phyloP scores from a whole-genome alignment of 176 grass and related monocot species.

The Leersia perrieri region DNA sequence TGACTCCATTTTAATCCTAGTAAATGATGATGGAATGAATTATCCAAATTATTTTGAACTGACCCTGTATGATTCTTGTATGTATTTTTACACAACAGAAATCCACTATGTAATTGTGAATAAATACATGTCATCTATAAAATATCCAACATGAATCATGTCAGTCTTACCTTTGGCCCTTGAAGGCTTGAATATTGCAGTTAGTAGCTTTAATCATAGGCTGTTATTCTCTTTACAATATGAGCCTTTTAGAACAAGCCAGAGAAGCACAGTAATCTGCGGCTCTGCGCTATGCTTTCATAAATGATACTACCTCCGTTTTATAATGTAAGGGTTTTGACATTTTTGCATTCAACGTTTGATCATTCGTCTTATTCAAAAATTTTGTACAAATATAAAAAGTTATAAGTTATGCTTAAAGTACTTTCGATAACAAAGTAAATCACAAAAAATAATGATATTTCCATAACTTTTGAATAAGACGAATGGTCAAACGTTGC shows the following conservation, averaged over 20 bases:
- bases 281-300: too few species aligned
- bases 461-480: too few species aligned
- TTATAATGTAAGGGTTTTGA: too few species aligned
- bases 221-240: background rate
- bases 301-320: too few species aligned
- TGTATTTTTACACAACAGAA: background rate
- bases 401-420: too few species aligned
- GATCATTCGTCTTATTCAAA: too few species aligned
- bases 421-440: too few species aligned
- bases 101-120: background rate
- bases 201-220: background rate
- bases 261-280: too few species aligned
- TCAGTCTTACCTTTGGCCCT: background rate
- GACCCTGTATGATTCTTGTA: background rate
- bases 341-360: too few species aligned
- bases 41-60: background rate
- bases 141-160: background rate
- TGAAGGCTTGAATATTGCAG: background rate
- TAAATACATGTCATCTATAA: background rate
- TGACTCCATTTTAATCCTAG: background rate
- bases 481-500: too few species aligned
- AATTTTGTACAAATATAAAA: too few species aligned
- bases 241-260: background rate
- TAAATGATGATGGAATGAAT: background rate
- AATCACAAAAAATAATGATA: too few species aligned